Evolutionary conservation across 2,329 filamentous ascomycete species (phyloP).

Genomic region (Talaromyces funiculosus): DNA sequence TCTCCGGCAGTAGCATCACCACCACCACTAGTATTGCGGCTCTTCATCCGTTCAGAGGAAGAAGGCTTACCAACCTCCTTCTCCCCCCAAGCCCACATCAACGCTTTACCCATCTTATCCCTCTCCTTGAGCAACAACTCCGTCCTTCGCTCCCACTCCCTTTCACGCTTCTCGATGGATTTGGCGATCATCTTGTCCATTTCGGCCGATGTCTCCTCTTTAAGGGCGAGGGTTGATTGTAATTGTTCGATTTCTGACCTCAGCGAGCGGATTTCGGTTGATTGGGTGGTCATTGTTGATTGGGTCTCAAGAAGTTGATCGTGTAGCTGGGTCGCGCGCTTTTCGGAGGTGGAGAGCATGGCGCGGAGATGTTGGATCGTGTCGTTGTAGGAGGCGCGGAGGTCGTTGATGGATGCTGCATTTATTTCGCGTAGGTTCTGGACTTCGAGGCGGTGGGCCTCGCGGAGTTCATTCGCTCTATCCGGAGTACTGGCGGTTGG

Average conservation of each 20-base stretch:
- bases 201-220: slow-evolving; percentile 36
- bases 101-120: slow-evolving; percentile 35
- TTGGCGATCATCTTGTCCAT: slow-evolving; percentile 36
- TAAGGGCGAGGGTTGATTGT: slow-evolving; percentile 31
- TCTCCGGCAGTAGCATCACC: slow-evolving; percentile 17
- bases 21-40: background rate
- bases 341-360: slow-evolving; percentile 29
- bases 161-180: slow-evolving; percentile 39
- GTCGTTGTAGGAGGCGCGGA: slow-evolving; percentile 34
- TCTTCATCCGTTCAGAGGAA: background rate
- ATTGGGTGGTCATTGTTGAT: slow-evolving; percentile 17
- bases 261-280: slow-evolving; percentile 24
- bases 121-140: slow-evolving; percentile 37
- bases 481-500: background rate
- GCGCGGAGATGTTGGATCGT: slow-evolving; percentile 32
- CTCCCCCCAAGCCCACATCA: slow-evolving; percentile 39
- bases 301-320: slow-evolving; percentile 28
- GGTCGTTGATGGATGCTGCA: slow-evolving; percentile 30
- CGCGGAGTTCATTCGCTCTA: slow-evolving; percentile 21
- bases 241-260: slow-evolving; percentile 30
- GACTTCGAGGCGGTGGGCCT: slow-evolving; percentile 32
- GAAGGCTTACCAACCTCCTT: slow-evolving; percentile 32
- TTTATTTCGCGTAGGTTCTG: slow-evolving; percentile 34
- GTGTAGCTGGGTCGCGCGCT: slow-evolving; percentile 30
- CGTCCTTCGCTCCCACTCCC: slow-evolving; percentile 38